phyloP scores from a whole-genome alignment of 192 early-diverging fungal genomes.

The Umbelopsis sp. region DNA sequence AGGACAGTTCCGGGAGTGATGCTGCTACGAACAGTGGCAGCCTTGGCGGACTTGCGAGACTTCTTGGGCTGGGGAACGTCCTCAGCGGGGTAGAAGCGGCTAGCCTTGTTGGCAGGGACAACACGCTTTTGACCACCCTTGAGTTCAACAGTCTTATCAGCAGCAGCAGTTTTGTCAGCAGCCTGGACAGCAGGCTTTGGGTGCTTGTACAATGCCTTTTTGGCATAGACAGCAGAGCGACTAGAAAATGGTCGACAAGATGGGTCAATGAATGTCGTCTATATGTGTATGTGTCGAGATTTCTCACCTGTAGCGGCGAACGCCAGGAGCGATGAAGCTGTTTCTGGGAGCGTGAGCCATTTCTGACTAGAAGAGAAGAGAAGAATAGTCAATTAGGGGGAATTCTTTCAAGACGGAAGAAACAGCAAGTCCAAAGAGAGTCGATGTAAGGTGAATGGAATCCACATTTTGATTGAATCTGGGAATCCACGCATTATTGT shows the following conservation, averaged over 20 bases:
- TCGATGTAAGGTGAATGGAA: background rate
- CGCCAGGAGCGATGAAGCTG: conserved; percentile 81
- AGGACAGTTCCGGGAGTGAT: conserved; percentile 98
- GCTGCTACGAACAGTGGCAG: conserved; percentile 77
- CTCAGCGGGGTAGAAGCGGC: conserved; percentile 84
- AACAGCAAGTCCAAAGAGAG: too few relatives aligned
- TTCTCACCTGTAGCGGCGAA: conserved; percentile 65
- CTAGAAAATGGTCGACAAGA: conserved; percentile 17
- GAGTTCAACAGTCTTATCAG: conserved; percentile 68
- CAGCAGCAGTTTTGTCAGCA: conserved; percentile 48
- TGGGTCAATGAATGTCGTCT: background rate
- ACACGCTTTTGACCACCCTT: conserved; percentile 71
- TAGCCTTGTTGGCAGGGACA: conserved; percentile 70
- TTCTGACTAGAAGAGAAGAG: conserved; percentile 23
- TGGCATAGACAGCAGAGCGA: conserved; percentile 81
- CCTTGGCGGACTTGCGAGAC: conserved; percentile 74
- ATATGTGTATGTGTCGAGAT: background rate
- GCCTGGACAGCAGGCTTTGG: conserved; percentile 64
- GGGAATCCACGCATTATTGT: too few relatives aligned
- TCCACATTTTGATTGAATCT: too few relatives aligned
- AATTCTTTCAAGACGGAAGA: background rate
- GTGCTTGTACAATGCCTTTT: conserved; percentile 90
- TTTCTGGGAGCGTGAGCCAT: conserved; percentile 76
- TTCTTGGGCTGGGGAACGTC: conserved; percentile 80
- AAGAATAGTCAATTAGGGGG: background rate